Base-by-base conservation (phyloP, 805 yeast genomes). In the Tetrapisispora phaffii region DNA sequence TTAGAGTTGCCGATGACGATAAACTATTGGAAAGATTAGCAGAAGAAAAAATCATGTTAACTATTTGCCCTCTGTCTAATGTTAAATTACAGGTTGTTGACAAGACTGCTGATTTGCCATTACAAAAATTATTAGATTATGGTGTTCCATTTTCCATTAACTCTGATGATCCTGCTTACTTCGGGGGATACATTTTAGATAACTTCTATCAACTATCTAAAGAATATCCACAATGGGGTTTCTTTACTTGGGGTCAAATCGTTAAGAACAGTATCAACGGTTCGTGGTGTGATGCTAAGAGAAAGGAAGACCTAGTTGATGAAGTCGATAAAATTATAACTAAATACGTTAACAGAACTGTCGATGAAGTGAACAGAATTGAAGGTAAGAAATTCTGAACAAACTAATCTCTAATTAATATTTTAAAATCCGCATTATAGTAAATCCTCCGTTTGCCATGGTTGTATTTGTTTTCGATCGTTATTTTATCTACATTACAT, bases 161-260 rank as follows among this genome's bases (percentile, higher is more conserved):
- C 63, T 78, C 85, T 3, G 87, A 81, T 58, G 88, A 81, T 58
- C 88, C 88, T 34, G 85, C 93, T 3, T 85, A 85, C 60, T 85
- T 85, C 58, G 90, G 90, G 40, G 90, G 87, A n/a, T 84, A 83
- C 63, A 77, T 84, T 51, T 66, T 85, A 51, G 90, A 85, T 58
- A 85, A 84, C 63, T 85, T 84, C 62, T 58, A 74, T 26, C 75
- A 74, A 32, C 85, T 83, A 24, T 84, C 83, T 50, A 69, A 75
- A 44, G 70, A 74, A 50, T 85, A 85, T 62, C 62, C 63, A 36
- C 79, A 79, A 5, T 79, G 85, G 65, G 67, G 73, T 39, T 57
- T 73, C 45, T 65, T 71, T 15, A 74, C 77, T 38, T 85, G 93
- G 93, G 68, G 70, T 41, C 61, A 55, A 44, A 77, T 85, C 52